Percentiles rank a stretch among this genome's conserved stretches.
These are phyloP conservation scores for Backusella parvicylindrica DNA, from an alignment of 192 early-diverging fungal species.

Conservation along the genomic window DNA sequence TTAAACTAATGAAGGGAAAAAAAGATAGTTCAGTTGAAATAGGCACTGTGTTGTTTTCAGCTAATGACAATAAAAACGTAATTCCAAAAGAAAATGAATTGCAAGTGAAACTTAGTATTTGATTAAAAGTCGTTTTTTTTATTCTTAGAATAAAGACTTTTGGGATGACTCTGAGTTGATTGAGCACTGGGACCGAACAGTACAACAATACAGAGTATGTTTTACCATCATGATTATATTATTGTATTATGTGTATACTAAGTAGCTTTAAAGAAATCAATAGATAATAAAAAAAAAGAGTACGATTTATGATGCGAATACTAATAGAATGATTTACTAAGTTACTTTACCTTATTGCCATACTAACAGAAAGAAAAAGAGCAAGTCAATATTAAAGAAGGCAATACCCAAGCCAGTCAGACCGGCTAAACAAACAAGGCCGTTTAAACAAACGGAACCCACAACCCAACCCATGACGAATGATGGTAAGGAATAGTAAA, in stretches of 20 bases:
- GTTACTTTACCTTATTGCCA: background rate
- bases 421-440: background rate
- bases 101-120: background rate
- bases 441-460: background rate
- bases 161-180: constrained; percentile 22
- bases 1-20: background rate
- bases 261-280: background rate
- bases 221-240: background rate
- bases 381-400: background rate
- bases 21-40: background rate
- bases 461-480: background rate
- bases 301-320: no score
- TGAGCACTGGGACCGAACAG: constrained; percentile 10
- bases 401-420: background rate
- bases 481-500: background rate
- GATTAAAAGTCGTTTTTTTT: background rate
- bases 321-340: no score
- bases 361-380: background rate
- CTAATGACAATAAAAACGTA: background rate
- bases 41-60: background rate
- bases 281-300: background rate
- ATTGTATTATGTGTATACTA: background rate
- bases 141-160: constrained; percentile 4
- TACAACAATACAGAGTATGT: constrained; percentile 9
- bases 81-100: background rate